phyloP scores from a whole-genome alignment of 176 grass and related monocot species.

The Carex pumila region DNA sequence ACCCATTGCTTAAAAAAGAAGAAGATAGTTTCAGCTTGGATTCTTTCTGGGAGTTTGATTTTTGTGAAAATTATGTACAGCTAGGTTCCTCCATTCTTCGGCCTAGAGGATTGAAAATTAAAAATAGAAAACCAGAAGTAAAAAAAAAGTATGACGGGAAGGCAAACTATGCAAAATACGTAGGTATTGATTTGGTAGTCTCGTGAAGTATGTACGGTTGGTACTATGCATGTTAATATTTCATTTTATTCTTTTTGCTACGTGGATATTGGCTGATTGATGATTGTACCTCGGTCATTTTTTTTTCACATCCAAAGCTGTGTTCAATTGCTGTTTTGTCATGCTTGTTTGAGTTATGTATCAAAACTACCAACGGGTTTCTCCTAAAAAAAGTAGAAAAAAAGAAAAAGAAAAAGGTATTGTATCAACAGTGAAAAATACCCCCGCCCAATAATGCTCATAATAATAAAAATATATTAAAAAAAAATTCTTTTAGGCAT shows the following conservation, averaged over 20 bases:
- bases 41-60: neutral
- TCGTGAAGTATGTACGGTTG: neutral
- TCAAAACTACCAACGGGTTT: too few relatives aligned
- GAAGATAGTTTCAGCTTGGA: neutral
- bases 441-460: neutral
- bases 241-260: constrained; percentile 1
- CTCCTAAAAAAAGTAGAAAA: too few relatives aligned
- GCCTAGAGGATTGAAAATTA: neutral
- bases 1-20: neutral
- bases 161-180: neutral
- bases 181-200: constrained; percentile 10
- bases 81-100: neutral
- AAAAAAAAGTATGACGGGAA: neutral
- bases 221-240: constrained; percentile 4
- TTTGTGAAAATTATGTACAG: constrained; percentile 22
- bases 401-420: too few relatives aligned
- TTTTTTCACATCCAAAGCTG: too few relatives aligned
- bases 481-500: too few relatives aligned
- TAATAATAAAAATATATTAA: neutral
- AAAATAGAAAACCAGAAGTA: neutral
- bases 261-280: constrained; percentile 11
- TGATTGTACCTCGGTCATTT: neutral
- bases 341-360: too few relatives aligned
- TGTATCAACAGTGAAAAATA: too few relatives aligned
- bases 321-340: too few relatives aligned